Base-by-base conservation (phyloP, 768 basidiomycete genomes). In the Russula griseocarnosa region DNA sequence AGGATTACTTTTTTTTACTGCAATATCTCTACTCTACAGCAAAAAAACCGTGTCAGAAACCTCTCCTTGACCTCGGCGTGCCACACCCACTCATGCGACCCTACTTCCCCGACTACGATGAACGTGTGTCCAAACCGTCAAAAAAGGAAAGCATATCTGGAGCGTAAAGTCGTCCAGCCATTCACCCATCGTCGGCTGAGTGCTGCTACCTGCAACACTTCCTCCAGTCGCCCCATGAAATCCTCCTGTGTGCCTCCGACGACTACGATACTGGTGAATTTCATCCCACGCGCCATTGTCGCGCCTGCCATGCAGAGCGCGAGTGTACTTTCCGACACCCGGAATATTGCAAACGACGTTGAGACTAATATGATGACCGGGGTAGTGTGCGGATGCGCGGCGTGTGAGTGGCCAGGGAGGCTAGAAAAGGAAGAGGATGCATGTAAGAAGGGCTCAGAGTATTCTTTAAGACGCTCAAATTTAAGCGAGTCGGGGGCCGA, bases 391-490 rank as follows among this genome's bases (percentile, higher is more conserved):
- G 87, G 84, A 78, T 67, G 68, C 11, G 83, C 78, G 55, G 82
- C 77, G 69, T 79, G 76, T 73, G 80, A 76, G 66, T 79, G 76
- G 60, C 62, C 53, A 70, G 81, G 76, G 70, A 83, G 79, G 73
- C 86, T 86, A 75, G 87, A 81, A 72, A 88, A 86, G 72, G 88
- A 86, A 75, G 87, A 83, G 66, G 90, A 86, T 80, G 88, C 84
- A 76, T 93, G 87, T 75, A 99, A 78, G 79, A 92, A 90, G 60
- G 93, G 90, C 73, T 98, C 97, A 78, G 97, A 94, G 75, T 98
- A 95, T 70, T 97, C 94, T 76, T 96, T 96, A 70, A 99, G 75
- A 65, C 88, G 84, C 69, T 99, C 97, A 71, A 97, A 94, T 75
- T 97, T 95, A 67, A 94, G 77, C 13, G 85, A 83, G 62, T 92